Percentiles rank a stretch among this genome's conserved stretches.
Conservation (phyloP, 257 asterid genomes). For the Solanum sejunctum region DNA sequence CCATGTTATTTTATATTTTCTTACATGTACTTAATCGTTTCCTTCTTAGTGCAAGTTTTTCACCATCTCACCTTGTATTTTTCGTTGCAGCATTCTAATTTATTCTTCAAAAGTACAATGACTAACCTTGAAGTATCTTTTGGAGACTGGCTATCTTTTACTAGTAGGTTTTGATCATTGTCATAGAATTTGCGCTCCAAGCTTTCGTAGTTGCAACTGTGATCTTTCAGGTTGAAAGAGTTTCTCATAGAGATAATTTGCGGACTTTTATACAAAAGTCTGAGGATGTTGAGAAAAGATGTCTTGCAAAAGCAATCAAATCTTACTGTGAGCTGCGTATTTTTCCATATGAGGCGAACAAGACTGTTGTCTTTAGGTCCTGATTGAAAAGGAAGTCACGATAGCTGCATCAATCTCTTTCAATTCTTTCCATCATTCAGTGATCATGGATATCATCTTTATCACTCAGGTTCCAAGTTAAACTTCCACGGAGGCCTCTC, state of each 20-base stretch:
- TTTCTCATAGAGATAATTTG: conserved; percentile 79
- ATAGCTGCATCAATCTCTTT: neutral
- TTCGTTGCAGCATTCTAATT: neutral
- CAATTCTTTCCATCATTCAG: neutral
- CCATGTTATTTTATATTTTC: neutral
- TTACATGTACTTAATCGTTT: neutral
- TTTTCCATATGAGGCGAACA: conserved; percentile 60
- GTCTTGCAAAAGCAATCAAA: conserved; percentile 81
- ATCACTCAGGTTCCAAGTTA: neutral
- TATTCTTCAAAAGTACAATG: neutral
- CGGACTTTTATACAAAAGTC: conserved; percentile 74
- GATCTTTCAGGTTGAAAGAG: conserved; percentile 73
- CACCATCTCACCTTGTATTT: neutral
- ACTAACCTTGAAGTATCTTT: neutral
- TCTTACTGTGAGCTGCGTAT: conserved; percentile 87
- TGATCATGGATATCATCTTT: neutral
- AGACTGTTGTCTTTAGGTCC: conserved; percentile 70
- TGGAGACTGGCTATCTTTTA: neutral
- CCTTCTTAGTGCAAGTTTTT: neutral
- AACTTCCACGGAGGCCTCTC: neutral
- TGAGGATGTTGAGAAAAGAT: conserved; percentile 82
- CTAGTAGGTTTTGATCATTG: neutral
- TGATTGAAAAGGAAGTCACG: neutral
- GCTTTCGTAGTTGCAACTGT: neutral
- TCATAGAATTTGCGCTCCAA: neutral